Conservation (phyloP, 78 protist species). For the Cavenderia fasciculata region DNA sequence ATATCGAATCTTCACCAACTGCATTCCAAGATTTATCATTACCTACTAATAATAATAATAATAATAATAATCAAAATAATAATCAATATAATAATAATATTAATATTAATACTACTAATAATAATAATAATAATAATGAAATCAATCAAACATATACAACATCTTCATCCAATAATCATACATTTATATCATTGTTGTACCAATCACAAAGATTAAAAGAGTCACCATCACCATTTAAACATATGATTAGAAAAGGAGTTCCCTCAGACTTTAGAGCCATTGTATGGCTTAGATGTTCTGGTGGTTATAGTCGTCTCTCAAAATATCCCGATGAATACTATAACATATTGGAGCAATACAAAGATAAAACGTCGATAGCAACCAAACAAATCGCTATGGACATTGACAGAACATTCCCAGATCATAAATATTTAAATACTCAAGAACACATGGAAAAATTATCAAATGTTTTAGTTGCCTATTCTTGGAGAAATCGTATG, state of each 20-base stretch:
- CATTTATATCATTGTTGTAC: no score
- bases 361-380: constrained; percentile 36
- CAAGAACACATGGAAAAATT: constrained; percentile 50
- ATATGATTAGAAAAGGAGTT: constrained; percentile 40
- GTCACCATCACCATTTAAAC: constrained; percentile 48
- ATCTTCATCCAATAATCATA: not conserved
- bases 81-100: no score
- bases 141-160: constrained; percentile 4
- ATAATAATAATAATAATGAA: no score
- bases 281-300: constrained; percentile 54
- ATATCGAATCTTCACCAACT: constrained; percentile 27
- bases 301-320: constrained; percentile 30
- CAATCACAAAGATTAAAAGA: no score
- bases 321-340: constrained; percentile 53
- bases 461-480: constrained; percentile 77
- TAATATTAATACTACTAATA: no score
- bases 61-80: no score
- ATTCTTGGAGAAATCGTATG: constrained; percentile 85
- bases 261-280: constrained; percentile 49
- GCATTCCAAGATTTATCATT: constrained; percentile 11
- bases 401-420: constrained; percentile 87
- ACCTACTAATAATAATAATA: no score
- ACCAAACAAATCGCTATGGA: constrained; percentile 78
- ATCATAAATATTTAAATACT: constrained; percentile 74
- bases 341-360: constrained; percentile 3